Conservation (phyloP, 257 asterid genomes). For the Solanum bulbocastanum region DNA sequence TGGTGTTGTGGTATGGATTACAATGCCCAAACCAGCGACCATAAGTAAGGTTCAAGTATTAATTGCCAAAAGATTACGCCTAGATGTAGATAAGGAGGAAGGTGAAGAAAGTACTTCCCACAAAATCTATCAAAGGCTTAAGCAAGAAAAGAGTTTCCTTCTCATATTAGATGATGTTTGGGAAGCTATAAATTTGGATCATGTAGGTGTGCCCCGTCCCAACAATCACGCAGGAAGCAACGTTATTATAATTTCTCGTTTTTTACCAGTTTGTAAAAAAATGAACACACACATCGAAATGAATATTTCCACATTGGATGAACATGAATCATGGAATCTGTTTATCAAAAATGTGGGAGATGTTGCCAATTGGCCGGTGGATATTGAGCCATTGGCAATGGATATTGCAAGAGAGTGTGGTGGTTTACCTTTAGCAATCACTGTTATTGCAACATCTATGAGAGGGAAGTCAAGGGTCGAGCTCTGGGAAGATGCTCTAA, state of each 20-base stretch:
- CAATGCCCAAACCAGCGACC: neutral
- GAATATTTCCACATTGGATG: neutral
- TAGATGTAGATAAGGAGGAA: no score
- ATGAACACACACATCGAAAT: neutral
- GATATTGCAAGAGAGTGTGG: neutral
- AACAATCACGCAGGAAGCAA: neutral
- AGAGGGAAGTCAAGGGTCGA: neutral
- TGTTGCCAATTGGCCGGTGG: neutral
- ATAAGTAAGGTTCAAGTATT: no score
- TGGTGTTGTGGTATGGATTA: neutral
- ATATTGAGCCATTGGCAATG: neutral
- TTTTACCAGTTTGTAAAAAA: neutral
- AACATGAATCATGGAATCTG: neutral
- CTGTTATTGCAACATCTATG: neutral
- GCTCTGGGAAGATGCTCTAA: neutral
- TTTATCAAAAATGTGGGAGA: neutral
- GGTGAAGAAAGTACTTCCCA: no score
- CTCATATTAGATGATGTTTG: constrained; percentile 8
- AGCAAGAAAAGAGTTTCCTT: neutral
- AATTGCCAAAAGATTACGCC: no score
- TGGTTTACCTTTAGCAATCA: constrained; percentile 8
- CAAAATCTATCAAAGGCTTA: neutral
- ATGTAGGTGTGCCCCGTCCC: constrained; percentile 5
- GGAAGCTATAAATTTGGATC: neutral
- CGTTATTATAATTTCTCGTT: neutral